These are phyloP conservation scores for Kwoniella dendrophila DNA, from an alignment of 768 basidiomycete species.

Conservation along the genomic window DNA sequence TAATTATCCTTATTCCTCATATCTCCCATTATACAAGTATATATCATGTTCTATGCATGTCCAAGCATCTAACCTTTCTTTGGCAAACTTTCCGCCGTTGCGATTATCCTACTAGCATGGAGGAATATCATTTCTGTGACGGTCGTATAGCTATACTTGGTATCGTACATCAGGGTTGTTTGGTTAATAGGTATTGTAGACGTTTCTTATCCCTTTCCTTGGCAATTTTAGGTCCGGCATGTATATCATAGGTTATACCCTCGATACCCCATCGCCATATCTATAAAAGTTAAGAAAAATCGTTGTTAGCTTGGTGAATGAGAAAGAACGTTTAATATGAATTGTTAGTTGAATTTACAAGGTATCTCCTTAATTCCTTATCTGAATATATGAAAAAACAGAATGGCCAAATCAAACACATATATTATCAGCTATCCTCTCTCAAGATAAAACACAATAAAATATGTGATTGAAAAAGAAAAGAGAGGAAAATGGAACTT, in stretches of 20 bases:
- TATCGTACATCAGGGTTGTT: neutral
- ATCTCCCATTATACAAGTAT: slow-evolving; percentile 8
- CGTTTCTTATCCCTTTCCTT: slow-evolving; percentile 27
- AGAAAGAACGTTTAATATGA: neutral
- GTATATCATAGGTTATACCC: slow-evolving; percentile 55
- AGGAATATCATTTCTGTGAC: no score
- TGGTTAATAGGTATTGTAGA: slow-evolving; percentile 1
- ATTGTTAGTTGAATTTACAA: slow-evolving; percentile 60
- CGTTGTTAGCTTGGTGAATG: neutral
- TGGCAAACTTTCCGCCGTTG: no score
- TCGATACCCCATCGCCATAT: slow-evolving; percentile 73
- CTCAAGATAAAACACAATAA: no score
- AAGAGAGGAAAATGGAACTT: no score
- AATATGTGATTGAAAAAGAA: neutral
- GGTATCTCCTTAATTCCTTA: slow-evolving; percentile 69
- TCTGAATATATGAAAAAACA: no score
- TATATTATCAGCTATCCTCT: neutral
- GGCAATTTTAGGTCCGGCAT: slow-evolving; percentile 34
- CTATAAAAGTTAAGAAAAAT: slow-evolving; percentile 57
- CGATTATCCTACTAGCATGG: no score
- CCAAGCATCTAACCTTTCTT: no score
- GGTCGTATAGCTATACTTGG: no score
- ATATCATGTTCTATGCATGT: no score
- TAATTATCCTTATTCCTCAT: neutral
- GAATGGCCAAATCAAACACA: slow-evolving; percentile 9